Percentiles rank a stretch among this genome's conserved stretches.
Conservation (phyloP, 805 yeast genomes). For the Ogataea populi-albae region DNA sequence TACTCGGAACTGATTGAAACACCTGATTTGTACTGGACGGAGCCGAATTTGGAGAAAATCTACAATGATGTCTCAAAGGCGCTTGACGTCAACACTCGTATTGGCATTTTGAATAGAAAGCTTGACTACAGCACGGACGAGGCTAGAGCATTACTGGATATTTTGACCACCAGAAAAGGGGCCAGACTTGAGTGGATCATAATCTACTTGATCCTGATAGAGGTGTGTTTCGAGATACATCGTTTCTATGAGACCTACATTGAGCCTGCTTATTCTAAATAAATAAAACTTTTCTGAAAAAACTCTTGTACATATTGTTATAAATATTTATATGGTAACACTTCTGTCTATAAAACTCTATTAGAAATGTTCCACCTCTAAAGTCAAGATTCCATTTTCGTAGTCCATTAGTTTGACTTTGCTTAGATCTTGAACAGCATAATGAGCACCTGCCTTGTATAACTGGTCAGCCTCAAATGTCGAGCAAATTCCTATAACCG, state of each 20-base stretch:
- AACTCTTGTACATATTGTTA: too few relatives aligned
- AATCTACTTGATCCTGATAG: conserved; percentile 76
- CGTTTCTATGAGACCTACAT: conserved; percentile 62
- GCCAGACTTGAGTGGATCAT: conserved; percentile 86
- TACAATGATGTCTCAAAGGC: conserved; percentile 68
- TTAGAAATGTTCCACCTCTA: conserved; percentile 34
- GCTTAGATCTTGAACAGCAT: conserved; percentile 71
- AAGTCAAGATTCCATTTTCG: conserved; percentile 39
- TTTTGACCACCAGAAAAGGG: conserved; percentile 72
- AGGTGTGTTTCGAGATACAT: conserved; percentile 75
- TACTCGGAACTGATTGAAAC: conserved; percentile 88
- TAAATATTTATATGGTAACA: too few relatives aligned
- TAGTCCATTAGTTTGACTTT: conserved; percentile 58
- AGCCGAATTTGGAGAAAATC: conserved; percentile 76
- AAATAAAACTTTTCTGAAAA: too few relatives aligned
- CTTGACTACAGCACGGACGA: conserved; percentile 90
- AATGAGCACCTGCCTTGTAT: conserved; percentile 74
- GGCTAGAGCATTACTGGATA: conserved; percentile 70
- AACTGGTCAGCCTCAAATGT: conserved; percentile 70
- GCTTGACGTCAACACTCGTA: conserved; percentile 75
- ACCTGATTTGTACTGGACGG: conserved; percentile 92
- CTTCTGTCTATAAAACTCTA: too few relatives aligned
- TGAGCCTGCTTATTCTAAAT: too few relatives aligned
- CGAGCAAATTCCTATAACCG: conserved; percentile 79
- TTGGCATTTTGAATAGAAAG: conserved; percentile 76